A percentile compares a stretch with the other conserved stretches of the same genome.
Evolutionary conservation across 345 rosid genomes (phyloP).

Genomic region (Combretum micranthum): DNA sequence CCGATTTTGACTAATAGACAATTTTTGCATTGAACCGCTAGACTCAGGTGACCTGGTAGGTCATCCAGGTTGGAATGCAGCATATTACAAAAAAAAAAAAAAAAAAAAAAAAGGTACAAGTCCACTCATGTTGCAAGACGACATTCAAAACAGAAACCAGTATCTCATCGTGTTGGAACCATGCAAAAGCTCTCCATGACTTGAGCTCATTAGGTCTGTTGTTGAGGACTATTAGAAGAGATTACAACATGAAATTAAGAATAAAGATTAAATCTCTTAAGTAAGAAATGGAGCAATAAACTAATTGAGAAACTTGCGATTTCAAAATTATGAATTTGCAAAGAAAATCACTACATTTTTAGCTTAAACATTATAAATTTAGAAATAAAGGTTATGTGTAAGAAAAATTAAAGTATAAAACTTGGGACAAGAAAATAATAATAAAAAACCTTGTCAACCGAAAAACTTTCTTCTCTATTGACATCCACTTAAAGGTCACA

Average conservation of each 20-base stretch:
- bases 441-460: slow-evolving; percentile 61
- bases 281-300: background rate
- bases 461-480: slow-evolving; percentile 80
- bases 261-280: background rate
- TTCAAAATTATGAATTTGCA: background rate
- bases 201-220: too few species aligned
- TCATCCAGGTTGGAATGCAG: too few species aligned
- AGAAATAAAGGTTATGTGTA: background rate
- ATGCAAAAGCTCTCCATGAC: too few species aligned
- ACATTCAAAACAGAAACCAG: too few species aligned
- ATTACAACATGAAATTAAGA: slow-evolving; percentile 1
- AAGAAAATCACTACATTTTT: background rate
- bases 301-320: background rate
- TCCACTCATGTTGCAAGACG: too few species aligned
- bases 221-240: too few species aligned
- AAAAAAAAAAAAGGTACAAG: too few species aligned
- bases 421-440: background rate
- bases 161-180: too few species aligned
- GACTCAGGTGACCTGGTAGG: too few species aligned
- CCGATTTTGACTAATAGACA: too few species aligned
- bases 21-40: too few species aligned
- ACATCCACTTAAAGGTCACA: slow-evolving; percentile 93
- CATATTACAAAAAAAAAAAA: too few species aligned
- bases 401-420: background rate
- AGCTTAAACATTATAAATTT: background rate